Base-by-base conservation (phyloP, 2,329 filamentous ascomycete genomes). In the Xylariaceae sp. region DNA sequence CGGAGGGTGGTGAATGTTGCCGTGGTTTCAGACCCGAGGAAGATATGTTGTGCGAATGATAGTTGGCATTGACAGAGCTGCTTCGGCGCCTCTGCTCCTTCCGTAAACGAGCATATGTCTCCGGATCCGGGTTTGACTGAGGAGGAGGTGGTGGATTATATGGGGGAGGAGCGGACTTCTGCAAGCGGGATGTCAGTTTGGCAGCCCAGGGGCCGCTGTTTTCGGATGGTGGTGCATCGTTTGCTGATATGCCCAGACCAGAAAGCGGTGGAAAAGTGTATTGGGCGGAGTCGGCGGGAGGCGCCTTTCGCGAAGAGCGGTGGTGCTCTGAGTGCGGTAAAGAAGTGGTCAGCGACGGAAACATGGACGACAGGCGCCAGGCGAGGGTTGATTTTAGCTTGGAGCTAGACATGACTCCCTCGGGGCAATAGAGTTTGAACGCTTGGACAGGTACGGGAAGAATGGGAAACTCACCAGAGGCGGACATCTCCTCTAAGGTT, bases 291-390 rank as follows among this genome's bases (percentile, higher is more conserved):
- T 56, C 44, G 23, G 55, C 49, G 46, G 59, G 52, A 33, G 59
- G 39, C 20, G 59, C 56, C 34, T 64, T 64, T 46, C 56, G 59
- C 44, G 54, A 55, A 45, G 54, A 40, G 19, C 37, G 33, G 20
- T 43, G 41, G 32, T 41, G 50, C 37, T 61, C 59, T 64, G 52
- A 48, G 39, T 46, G 40, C 17, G 53, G 48, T n/a, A n/a, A n/a
- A 43, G 48, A 44, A 35, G 45, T 53, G 43, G 58, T 65, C 50
- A 65, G 62, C 52, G 59, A 61, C 22, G 61, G 60, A 37, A 63
- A 60, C 55, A 64, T 60, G 23, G 58, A 55, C 20, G 61, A 64
- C 41, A 61, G 48, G 46, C 61, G 59, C 27, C 54, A 32, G 2
- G 19, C 49, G 17, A 63, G 51, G 48, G 46, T 59, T 36, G 61